Percentiles rank a stretch among this genome's conserved stretches.
These are phyloP conservation scores for Ceratocystis cubensis DNA, from an alignment of 2,329 filamentous ascomycete species.

Conservation along the genomic window DNA sequence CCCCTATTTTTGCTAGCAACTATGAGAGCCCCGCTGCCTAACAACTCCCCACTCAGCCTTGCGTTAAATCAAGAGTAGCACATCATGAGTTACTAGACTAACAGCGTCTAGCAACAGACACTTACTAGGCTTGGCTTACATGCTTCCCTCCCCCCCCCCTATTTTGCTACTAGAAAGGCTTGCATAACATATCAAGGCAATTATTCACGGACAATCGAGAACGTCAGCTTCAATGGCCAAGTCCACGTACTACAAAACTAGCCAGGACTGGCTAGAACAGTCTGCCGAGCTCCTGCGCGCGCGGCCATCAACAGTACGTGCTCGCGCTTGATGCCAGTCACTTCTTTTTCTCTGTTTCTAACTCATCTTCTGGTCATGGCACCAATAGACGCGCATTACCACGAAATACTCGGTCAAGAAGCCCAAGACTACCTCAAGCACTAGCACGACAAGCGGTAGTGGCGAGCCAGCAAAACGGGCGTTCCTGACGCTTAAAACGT, in stretches of 20 bases:
- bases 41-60: neutral
- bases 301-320: conserved; percentile 64
- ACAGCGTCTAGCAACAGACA: neutral
- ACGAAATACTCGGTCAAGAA: conserved; percentile 57
- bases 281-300: conserved; percentile 77
- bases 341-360: neutral
- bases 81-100: neutral
- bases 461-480: conserved; percentile 39
- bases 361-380: neutral
- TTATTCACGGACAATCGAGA: neutral
- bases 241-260: conserved; percentile 62
- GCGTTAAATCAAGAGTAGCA: neutral
- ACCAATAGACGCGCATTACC: conserved; percentile 66
- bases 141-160: too few relatives aligned
- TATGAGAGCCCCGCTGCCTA: neutral
- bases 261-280: conserved; percentile 84
- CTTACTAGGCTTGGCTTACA: too few relatives aligned
- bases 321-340: neutral
- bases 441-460: conserved; percentile 24
- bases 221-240: conserved; percentile 18
- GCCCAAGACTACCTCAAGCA: conserved; percentile 25
- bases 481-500: conserved; percentile 75
- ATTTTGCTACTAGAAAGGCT: too few relatives aligned
- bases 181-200: too few relatives aligned
- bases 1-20: neutral